Percentiles rank a stretch among this genome's conserved stretches.
Evolutionary conservation across 2,329 filamentous ascomycete species (phyloP).

Genomic region (Plenodomus lindquistii): DNA sequence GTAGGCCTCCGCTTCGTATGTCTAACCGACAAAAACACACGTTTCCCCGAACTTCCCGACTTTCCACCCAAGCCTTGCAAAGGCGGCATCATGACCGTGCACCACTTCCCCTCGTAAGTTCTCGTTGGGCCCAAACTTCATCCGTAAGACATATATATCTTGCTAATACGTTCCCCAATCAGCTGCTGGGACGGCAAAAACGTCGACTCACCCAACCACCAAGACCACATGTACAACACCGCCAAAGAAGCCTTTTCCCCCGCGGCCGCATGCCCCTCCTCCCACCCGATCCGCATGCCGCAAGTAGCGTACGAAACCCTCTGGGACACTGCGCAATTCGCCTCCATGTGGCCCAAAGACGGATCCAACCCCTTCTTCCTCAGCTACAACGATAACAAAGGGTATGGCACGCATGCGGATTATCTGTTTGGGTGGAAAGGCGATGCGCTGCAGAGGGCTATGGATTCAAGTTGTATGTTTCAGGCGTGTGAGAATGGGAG

Average conservation of each 20-base stretch:
- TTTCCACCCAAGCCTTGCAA: constrained; percentile 47
- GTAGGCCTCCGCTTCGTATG: constrained; percentile 50
- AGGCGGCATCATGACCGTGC: constrained; percentile 50
- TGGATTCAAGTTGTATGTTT: constrained; percentile 43
- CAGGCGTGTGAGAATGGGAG: constrained; percentile 24
- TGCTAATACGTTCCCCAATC: background rate
- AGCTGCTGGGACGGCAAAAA: constrained; percentile 30
- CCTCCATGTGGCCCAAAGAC: constrained; percentile 29
- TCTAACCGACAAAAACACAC: constrained; percentile 35
- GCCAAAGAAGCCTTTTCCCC: constrained; percentile 22
- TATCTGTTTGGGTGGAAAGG: constrained; percentile 59
- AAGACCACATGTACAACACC: constrained; percentile 17
- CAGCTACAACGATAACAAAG: constrained; percentile 46
- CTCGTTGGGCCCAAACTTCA: background rate
- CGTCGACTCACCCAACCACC: constrained; percentile 30
- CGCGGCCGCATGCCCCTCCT: constrained; percentile 50
- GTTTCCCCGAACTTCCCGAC: constrained; percentile 10
- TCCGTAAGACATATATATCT: background rate
- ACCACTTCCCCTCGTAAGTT: constrained; percentile 42
- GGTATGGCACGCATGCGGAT: constrained; percentile 56
- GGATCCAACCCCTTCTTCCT: constrained; percentile 38
- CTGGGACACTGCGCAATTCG: constrained; percentile 44
- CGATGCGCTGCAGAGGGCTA: constrained; percentile 50
- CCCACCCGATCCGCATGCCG: constrained; percentile 47
- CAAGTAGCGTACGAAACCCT: constrained; percentile 35